These are phyloP conservation scores for Gentiana dahurica DNA, from an alignment of 257 asterid species.

Conservation along the genomic window DNA sequence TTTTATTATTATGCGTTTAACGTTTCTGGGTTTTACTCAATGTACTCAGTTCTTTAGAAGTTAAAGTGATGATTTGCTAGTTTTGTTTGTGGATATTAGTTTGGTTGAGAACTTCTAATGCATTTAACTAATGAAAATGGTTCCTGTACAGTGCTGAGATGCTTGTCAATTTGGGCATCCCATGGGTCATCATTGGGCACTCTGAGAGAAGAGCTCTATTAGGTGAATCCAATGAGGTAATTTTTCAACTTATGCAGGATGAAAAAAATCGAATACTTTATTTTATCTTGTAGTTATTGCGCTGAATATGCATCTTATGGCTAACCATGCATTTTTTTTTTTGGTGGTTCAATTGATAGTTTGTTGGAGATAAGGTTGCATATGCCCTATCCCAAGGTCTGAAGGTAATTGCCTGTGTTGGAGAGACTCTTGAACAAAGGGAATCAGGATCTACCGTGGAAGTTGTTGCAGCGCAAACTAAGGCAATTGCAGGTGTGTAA, in stretches of 20 bases:
- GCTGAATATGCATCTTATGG: not conserved
- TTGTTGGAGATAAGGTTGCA: constrained; percentile 93
- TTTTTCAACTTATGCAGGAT: constrained; percentile 4
- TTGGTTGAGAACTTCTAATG: not conserved
- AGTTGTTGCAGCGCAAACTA: constrained; percentile 92
- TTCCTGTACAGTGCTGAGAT: constrained; percentile 74
- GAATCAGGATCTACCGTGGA: constrained; percentile 88
- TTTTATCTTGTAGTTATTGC: not conserved
- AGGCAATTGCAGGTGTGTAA: constrained; percentile 87
- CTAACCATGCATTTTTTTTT: not conserved
- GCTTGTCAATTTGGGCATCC: constrained; percentile 73
- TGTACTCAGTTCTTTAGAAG: not conserved
- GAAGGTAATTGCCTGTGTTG: constrained; percentile 97
- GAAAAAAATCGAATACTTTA: not conserved
- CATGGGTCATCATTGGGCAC: constrained; percentile 97
- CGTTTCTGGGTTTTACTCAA: no score
- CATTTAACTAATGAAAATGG: constrained; percentile 2
- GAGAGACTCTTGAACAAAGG: constrained; percentile 97
- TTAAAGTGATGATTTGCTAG: not conserved
- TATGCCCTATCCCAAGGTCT: constrained; percentile 89
- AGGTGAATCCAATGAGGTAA: constrained; percentile 80
- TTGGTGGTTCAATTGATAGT: constrained; percentile 27
- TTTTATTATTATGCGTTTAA: no score
- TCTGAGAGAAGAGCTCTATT: constrained; percentile 84
- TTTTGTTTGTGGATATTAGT: not conserved